Base-by-base conservation (phyloP, 345 rosid species). In the Citrus maxima region DNA sequence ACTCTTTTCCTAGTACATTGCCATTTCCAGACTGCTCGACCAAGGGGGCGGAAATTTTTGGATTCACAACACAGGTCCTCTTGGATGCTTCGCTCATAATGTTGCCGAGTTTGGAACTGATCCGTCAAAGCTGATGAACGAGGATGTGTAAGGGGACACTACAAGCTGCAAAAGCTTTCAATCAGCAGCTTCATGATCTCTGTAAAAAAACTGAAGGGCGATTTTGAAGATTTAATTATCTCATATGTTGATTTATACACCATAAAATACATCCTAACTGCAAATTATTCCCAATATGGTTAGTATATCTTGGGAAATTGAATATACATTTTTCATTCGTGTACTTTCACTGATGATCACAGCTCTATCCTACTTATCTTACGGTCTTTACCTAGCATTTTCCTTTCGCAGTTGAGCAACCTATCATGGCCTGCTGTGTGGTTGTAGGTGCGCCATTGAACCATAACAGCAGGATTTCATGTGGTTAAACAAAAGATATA, bases 41-140 rank as follows among this genome's bases (percentile, higher is more conserved):
- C 88, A 91, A 93, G 98, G 97, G 70, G 98, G 85, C 6, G 89
- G 97, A 74, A 89, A 93, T 72, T 90, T 94, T 25, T 96, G 99
- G 99, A 84, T 94, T 78, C 99, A 96, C 83, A 94, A 92, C 83
- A 91, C 99, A 2, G 95, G 95, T 65, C 97, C 98, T 72, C 91
- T 96, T 3, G 98, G 99, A 78, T 96, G 99, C 88, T 84, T 96
- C 73, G 28, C 98, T 76, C 97, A 93, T 80, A 96, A 96, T 75
- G 88, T 96, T 54, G 97, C 88, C 0, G 91, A 87, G 76, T 96
- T 94, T 8, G 99, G 98, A 64, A 87, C 86, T 19, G 95, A 96
- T 88, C 82, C 89, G 73, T 85, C 94, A 42, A 96, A 90, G 80
- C 98, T 62, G 99, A 94, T 77, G 95, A 90, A 71, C 80, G 77